These are phyloP conservation scores for Physaria fendleri DNA, from an alignment of 345 rosid genomes.

Conservation along the genomic window DNA sequence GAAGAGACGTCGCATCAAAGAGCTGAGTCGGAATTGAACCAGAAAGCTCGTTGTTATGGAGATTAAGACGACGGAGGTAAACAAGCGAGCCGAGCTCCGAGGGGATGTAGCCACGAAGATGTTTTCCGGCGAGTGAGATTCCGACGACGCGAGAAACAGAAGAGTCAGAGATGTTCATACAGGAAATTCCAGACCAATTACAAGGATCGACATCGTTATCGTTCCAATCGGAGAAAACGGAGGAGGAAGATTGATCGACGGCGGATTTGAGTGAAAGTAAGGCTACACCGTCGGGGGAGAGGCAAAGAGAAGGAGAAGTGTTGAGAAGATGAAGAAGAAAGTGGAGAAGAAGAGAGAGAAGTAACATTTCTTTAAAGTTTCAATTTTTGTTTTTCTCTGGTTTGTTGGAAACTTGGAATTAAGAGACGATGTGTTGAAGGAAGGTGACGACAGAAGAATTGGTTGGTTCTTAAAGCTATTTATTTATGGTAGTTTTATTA, in stretches of 20 bases:
- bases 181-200: constrained; percentile 80
- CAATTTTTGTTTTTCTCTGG: neutral
- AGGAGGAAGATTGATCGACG: constrained; percentile 42
- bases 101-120: constrained; percentile 81
- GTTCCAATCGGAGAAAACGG: constrained; percentile 75
- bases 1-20: constrained; percentile 89
- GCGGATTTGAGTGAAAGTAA: constrained; percentile 91
- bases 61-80: constrained; percentile 81
- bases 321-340: constrained; percentile 16
- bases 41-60: constrained; percentile 58
- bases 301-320: constrained; percentile 28
- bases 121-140: constrained; percentile 56
- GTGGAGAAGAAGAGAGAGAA: constrained; percentile 20
- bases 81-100: constrained; percentile 78
- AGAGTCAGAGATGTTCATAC: constrained; percentile 58
- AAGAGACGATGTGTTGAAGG: constrained; percentile 19
- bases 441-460: neutral
- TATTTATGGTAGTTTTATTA: constrained; percentile 22
- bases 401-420: neutral
- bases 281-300: constrained; percentile 83
- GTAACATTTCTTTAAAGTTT: constrained; percentile 1
- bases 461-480: constrained; percentile 14
- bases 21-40: constrained; percentile 78
- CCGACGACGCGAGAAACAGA: constrained; percentile 71
- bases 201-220: constrained; percentile 75